These are phyloP conservation scores for Penicillium nucicola DNA, from an alignment of 495 filamentous ascomycete genomes.

Conservation along the genomic window DNA sequence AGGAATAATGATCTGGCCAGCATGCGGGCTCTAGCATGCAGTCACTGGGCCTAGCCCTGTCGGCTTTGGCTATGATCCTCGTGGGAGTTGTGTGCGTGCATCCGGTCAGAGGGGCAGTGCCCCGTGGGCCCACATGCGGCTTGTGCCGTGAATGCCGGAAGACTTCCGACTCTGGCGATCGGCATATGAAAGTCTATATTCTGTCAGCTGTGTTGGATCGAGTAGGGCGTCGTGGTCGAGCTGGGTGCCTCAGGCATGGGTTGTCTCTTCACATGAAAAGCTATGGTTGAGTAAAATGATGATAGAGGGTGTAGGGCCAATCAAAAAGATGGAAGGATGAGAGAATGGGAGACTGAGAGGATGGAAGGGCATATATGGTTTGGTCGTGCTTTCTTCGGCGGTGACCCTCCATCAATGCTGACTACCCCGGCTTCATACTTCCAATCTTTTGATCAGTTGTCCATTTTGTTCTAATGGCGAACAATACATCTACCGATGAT, in stretches of 20 bases:
- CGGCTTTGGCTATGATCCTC: neutral
- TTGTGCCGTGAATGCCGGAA: conserved; percentile 18
- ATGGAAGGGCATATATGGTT: neutral
- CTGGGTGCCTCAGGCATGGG: neutral
- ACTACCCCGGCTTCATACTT: neutral
- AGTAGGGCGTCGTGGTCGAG: too few species aligned
- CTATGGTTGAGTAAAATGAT: conserved; percentile 5
- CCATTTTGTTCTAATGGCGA: neutral
- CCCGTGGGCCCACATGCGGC: conserved; percentile 21
- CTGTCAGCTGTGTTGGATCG: neutral
- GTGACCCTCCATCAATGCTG: neutral
- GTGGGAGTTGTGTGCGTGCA: neutral
- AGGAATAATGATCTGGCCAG: conserved; percentile 4
- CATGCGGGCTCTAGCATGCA: conserved; percentile 7
- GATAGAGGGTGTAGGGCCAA: neutral
- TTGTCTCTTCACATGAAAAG: neutral
- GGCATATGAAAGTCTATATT: conserved; percentile 10
- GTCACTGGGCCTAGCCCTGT: conserved; percentile 5
- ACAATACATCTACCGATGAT: too few species aligned
- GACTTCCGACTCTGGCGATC: conserved; percentile 16
- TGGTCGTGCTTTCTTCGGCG: conserved; percentile 2
- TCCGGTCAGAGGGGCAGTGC: conserved; percentile 9
- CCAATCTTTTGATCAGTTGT: neutral
- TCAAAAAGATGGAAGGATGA: conserved; percentile 2
- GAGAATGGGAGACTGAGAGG: too few species aligned